Evolutionary conservation across 2,329 filamentous ascomycete species (phyloP), one percentile per base, ranked within the genome.

Genomic region (Talaromyces sp.): DNA sequence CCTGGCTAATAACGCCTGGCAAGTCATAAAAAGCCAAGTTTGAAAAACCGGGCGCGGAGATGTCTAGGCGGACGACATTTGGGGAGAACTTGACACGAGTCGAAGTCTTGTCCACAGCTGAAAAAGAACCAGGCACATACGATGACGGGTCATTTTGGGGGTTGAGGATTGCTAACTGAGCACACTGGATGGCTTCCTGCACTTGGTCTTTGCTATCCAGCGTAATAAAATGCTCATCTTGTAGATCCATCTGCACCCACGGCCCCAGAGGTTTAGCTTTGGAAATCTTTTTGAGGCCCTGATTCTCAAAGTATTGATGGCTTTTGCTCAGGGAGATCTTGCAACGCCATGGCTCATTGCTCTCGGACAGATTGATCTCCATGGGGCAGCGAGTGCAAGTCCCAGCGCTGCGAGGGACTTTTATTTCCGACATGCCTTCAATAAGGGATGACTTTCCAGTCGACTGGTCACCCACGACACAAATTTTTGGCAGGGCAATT

Each of bases 21-120:
- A 96, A 80, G 62, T 96, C 92, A 62, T 90, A 93, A 66, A 96
- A 95, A 0, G 88, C 91, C 0, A 96, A 71, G 6, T 90, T 86
- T 0, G 90, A 88, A 0, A 93, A 80, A 0, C 80, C 81, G 0
- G 89, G 88, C 0, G 88, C 88, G 0, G 85, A 85, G 27, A 96
- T 91, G 57, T 91, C 84, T 0, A 96, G 78, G 0, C 87, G 83
- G 0, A 96, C 87, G 0, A 92, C 82, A 64, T 96, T 96, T 0
- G 92, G 92, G 0, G 88, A 91, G 65, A 95, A 95, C 9, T 89
- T 86, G 0, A 88, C 85, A 5, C 84, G 50, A 71, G 69, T 65
- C 43, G 65, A 58, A 0, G 67, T 60, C 12, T 64, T 62, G 54
- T 74, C 67, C 2, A 75, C 71, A 1, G 72, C 61, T 0, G 70